Base-by-base conservation (phyloP, 345 rosid species). In the Eucalyptus erythrocorys region DNA sequence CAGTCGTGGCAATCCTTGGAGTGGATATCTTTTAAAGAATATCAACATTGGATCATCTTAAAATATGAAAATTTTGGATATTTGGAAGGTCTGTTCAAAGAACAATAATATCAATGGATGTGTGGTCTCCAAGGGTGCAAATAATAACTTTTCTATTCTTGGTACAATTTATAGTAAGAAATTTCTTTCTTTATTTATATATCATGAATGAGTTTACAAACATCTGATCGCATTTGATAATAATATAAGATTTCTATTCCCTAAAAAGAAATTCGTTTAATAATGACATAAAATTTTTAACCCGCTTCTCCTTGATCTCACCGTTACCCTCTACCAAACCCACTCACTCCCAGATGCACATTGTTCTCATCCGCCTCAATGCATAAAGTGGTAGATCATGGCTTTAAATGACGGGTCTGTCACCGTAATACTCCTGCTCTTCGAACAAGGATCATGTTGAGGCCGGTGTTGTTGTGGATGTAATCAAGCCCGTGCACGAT, bases 401-500 rank as follows among this genome's bases (percentile, higher is more conserved):
- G 94, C 98, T 79, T 92, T 90, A 71, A 94, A 92, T 43, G 91
- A 88, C 1, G 95, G 96, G 88, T 96, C 94, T n/a, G 95, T 94
- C 13, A 97, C 93, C 32, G 95, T 86, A 49, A 96, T 89, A 51
- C 95, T 94, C 8, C 92, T 93, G 91, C 97, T 96, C 57, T 93
- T 94, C 95, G 97, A 8, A 94, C 97, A 3, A 96, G 90, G 13
- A 88, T 94, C 43, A 91, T 86, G 89, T 91, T 93, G 30, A 96
- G 87, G 1, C 99, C 95, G 1, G 95, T 96, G 30, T 92, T 94
- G 82, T 95, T 93, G 92, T 96, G 99, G 89, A 97, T 93, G 89
- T 96, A 97, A 88, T 97, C 98, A 16, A 96, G 96, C 10, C 96
- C 95, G 76, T 93, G 94, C 43, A 99, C 96, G 64, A 96, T 90